Base-by-base conservation (phyloP, 176 grass and related monocot genomes). In the Hyparrhenia diplandra region DNA sequence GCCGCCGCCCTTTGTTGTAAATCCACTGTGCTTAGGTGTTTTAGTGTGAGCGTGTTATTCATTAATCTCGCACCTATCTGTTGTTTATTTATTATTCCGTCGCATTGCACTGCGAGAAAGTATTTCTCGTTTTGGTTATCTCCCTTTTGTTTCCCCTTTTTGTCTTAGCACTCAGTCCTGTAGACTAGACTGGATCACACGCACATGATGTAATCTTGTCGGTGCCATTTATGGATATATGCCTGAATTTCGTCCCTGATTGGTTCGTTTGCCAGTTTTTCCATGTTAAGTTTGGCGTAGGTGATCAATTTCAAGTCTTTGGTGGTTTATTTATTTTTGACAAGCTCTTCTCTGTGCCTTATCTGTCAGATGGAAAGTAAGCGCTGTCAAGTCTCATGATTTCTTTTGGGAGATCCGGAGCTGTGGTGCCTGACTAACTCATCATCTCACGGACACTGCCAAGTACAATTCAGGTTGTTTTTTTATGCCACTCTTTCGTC, bases 391-490 rank as follows among this genome's bases (percentile, higher is more conserved):
- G 52, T 70, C 32, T 20, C n/a, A 1, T 87, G 71, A 82, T 63
- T 77, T 77, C 17, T 61, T 1, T 23, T 21, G 5, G 79, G 55
- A 71, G 61, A 75, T 52, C 10, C 2, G 29, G 57, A 49, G 61
- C 6, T 46, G 37, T 69, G 69, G 21, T 39, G 42, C 64, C 17
- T 25, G 31, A 9, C 36, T 81, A 37, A 57, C 29, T n/a, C 23
- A 37, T 37, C 71, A 68, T 59, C 78, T 63, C 40, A 21, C 4
- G 11, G 37, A 39, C 16, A 58, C 63, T 74, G 47, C 23, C 37
- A 37, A 42, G 5, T 47, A 31, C 42, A 21, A 28, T 62, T 77
- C 63, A 82, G 85, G 85, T 82, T 61, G 78, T 79, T 82, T 10
- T 3, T 77, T 11, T 62, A 8, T 75, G 7, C 10, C 43, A 36